A percentile compares a stretch with the other conserved stretches of the same genome.
Conservation (phyloP, 1,139 yeast species). For the Suhomyces panamericanus region DNA sequence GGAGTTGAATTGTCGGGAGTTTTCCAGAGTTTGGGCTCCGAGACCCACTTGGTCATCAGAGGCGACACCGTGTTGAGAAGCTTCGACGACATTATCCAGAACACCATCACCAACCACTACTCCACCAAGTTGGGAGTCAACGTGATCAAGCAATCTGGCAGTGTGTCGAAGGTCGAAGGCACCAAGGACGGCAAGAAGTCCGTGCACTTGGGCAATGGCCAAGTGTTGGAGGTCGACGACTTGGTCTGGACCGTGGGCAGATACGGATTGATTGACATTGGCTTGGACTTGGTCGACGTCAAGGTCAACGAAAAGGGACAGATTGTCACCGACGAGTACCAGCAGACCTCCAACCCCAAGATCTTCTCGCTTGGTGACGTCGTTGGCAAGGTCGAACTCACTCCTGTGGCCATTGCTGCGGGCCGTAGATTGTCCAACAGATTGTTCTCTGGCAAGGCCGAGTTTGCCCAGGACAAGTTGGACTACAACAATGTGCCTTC, state of each 20-base stretch:
- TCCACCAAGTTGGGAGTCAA: conserved; percentile 72
- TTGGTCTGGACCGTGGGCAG: conserved; percentile 96
- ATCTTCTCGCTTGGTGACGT: conserved; percentile 92
- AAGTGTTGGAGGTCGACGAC: conserved; percentile 68
- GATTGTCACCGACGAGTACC: conserved; percentile 81
- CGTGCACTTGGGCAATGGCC: conserved; percentile 57
- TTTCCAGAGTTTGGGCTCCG: conserved; percentile 83
- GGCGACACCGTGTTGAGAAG: conserved; percentile 86
- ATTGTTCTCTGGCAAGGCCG: conserved; percentile 73
- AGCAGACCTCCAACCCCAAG: conserved; percentile 70
- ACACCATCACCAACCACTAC: conserved; percentile 77
- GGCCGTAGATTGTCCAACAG: conserved; percentile 93
- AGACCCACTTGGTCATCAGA: conserved; percentile 84
- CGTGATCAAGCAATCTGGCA: conserved; percentile 64
- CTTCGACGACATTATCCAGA: conserved; percentile 81
- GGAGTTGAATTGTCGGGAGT: conserved; percentile 96
- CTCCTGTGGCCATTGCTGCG: conserved; percentile 98
- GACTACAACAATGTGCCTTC: conserved; percentile 88
- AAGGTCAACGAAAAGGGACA: conserved; percentile 57
- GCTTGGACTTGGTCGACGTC: conserved; percentile 75
- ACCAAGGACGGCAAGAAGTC: conserved; percentile 59
- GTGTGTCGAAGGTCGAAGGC: conserved; percentile 62
- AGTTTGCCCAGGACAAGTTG: conserved; percentile 66
- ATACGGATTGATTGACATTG: conserved; percentile 69
- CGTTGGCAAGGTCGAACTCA: conserved; percentile 84